Percentiles rank a stretch among this genome's conserved stretches.
Evolutionary conservation across 345 rosid species (phyloP).

Genomic region (Aegle marmelos): DNA sequence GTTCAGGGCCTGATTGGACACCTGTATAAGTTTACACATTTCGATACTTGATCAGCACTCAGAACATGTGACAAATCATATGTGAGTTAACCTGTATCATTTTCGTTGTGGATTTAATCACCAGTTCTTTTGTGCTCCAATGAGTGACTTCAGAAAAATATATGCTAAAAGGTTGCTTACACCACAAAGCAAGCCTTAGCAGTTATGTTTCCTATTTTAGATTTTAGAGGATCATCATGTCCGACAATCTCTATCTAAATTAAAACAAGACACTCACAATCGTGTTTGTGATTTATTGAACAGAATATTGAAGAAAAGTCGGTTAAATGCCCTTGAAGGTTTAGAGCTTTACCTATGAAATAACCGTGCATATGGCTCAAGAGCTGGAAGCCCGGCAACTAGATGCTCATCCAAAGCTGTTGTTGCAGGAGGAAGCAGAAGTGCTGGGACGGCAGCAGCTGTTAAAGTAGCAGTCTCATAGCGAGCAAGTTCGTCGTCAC

Average conservation of each 20-base stretch:
- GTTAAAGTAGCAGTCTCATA: slow-evolving; percentile 93
- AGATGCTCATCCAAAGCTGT: slow-evolving; percentile 93
- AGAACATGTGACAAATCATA: not conserved
- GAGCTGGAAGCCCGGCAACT: slow-evolving; percentile 97
- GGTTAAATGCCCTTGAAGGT: not conserved
- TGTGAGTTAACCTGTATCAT: not conserved
- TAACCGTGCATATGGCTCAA: slow-evolving; percentile 93
- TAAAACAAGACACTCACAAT: not conserved
- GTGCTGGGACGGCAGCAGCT: slow-evolving; percentile 97
- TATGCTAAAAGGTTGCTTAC: not conserved
- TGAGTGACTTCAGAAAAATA: not conserved
- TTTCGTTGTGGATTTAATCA: not conserved
- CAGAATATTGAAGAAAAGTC: slow-evolving; percentile 3
- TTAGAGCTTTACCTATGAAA: slow-evolving; percentile 70
- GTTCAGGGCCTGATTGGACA: not conserved
- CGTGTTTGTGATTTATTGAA: not conserved
- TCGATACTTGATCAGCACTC: not conserved
- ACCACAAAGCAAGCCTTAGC: not conserved
- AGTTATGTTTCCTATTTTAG: not conserved
- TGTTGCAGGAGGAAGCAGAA: slow-evolving; percentile 95
- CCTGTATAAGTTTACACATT: not conserved
- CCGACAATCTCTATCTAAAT: not conserved
- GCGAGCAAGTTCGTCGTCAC: slow-evolving; percentile 96
- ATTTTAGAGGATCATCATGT: not conserved
- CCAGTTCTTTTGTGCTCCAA: not conserved